Percentiles rank a stretch among this genome's conserved stretches.
phyloP scores from a whole-genome alignment of 1,139 yeast genomes.

The Geotrichum bryndzae region DNA sequence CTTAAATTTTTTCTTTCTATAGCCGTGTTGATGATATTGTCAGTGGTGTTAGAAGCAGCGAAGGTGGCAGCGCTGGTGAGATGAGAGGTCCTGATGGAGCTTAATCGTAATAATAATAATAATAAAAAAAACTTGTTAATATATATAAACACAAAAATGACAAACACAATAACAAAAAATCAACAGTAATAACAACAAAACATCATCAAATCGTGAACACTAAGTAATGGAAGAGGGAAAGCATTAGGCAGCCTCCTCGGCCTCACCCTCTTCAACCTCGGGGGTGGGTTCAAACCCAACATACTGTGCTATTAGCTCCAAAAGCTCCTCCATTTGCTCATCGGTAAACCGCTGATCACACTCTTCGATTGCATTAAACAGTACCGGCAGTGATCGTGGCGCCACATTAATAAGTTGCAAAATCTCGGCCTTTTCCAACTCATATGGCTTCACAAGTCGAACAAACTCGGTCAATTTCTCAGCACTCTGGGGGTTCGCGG shows the following conservation, averaged over 20 bases:
- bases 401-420: slow-evolving; percentile 75
- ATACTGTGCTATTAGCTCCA: slow-evolving; percentile 45
- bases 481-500: slow-evolving; percentile 37
- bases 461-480: slow-evolving; percentile 48
- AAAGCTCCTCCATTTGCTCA: slow-evolving; percentile 51
- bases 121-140: neutral
- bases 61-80: slow-evolving; percentile 20
- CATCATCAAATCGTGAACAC: neutral
- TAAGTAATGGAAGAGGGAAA: neutral
- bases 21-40: slow-evolving; percentile 92
- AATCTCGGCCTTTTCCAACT: slow-evolving; percentile 75
- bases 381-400: slow-evolving; percentile 72
- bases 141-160: slow-evolving; percentile 10
- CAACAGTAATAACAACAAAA: neutral
- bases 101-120: slow-evolving; percentile 8
- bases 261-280: slow-evolving; percentile 9
- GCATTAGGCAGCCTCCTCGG: neutral
- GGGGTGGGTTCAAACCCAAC: slow-evolving; percentile 31
- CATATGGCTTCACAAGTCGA: slow-evolving; percentile 45
- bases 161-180: neutral
- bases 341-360: slow-evolving; percentile 77
- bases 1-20: neutral
- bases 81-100: slow-evolving; percentile 25
- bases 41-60: slow-evolving; percentile 72
- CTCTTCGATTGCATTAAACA: slow-evolving; percentile 80